phyloP scores from a whole-genome alignment of 2,329 filamentous ascomycete species.

The Tolypocladium tundrense region DNA sequence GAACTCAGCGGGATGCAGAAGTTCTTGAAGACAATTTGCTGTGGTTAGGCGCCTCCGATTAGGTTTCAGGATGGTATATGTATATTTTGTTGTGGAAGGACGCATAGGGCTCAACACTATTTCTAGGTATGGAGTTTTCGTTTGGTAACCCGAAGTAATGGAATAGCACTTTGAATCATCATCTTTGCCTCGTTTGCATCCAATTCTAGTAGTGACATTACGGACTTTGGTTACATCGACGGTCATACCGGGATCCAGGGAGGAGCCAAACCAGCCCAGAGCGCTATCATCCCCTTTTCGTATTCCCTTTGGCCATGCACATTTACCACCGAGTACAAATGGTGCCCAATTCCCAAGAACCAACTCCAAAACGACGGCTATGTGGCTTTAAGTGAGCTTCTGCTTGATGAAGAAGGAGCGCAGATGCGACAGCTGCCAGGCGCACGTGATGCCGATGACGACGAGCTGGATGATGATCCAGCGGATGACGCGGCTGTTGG shows the following conservation, averaged over 20 bases:
- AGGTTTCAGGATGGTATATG: conserved; percentile 17
- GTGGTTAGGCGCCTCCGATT: conserved; percentile 46
- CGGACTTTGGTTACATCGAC: not conserved
- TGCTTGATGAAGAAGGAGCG: conserved; percentile 99
- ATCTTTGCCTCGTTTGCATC: not conserved
- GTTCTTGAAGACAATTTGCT: conserved; percentile 87
- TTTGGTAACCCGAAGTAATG: conserved; percentile 23
- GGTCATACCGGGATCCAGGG: not conserved
- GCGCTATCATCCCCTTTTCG: not conserved
- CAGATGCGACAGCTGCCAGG: conserved; percentile 94
- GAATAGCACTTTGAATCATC: conserved; percentile 16
- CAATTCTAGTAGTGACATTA: not conserved
- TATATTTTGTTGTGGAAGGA: conserved; percentile 17
- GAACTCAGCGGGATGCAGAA: conserved; percentile 82
- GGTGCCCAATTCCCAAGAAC: conserved; percentile 1
- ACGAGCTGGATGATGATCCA: conserved; percentile 89
- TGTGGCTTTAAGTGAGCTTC: conserved; percentile 68
- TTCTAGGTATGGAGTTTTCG: conserved; percentile 18
- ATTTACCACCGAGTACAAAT: not conserved
- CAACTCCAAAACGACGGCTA: not conserved
- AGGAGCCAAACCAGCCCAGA: not conserved
- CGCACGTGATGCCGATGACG: conserved; percentile 77
- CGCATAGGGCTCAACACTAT: conserved; percentile 6
- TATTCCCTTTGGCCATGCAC: not conserved
- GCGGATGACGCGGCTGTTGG: conserved; percentile 81